Percentiles rank a stretch among this genome's conserved stretches.
Conservation (phyloP, 2,329 filamentous ascomycete genomes). For the Sclerotinia subarctica region DNA sequence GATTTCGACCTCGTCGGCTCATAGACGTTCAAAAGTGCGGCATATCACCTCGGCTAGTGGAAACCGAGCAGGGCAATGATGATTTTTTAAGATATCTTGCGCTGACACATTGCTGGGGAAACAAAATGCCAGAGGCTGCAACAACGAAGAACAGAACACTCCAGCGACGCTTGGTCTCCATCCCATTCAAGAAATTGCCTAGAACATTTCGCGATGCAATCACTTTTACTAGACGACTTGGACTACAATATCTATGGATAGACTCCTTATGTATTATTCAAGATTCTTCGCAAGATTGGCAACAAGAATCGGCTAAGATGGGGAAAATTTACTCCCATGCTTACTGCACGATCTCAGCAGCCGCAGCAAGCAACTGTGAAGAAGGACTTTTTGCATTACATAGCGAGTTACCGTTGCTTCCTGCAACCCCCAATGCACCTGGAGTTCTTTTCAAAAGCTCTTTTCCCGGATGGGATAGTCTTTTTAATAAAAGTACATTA, state of each 20-base stretch:
- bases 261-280: conserved; percentile 19
- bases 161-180: conserved; percentile 6
- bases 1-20: conserved; percentile 24
- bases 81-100: conserved; percentile 18
- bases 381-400: conserved; percentile 14
- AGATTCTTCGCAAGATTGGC: conserved; percentile 25
- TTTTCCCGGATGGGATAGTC: conserved; percentile 12
- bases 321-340: conserved; percentile 24
- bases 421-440: background rate
- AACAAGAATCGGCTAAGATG: conserved; percentile 26
- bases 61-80: background rate
- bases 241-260: conserved; percentile 17
- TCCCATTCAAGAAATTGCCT: conserved; percentile 17
- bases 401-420: conserved; percentile 9
- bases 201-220: conserved; percentile 19
- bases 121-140: conserved; percentile 17
- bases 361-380: conserved; percentile 13
- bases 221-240: conserved; percentile 14
- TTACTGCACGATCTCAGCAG: conserved; percentile 24
- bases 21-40: conserved; percentile 23
- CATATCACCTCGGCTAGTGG: conserved; percentile 16
- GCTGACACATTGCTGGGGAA: conserved; percentile 22
- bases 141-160: conserved; percentile 19
- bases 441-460: background rate
- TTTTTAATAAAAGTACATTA: conserved; percentile 12